Conservation (phyloP, 2,329 filamentous ascomycete genomes). For the Fusarium compactum region DNA sequence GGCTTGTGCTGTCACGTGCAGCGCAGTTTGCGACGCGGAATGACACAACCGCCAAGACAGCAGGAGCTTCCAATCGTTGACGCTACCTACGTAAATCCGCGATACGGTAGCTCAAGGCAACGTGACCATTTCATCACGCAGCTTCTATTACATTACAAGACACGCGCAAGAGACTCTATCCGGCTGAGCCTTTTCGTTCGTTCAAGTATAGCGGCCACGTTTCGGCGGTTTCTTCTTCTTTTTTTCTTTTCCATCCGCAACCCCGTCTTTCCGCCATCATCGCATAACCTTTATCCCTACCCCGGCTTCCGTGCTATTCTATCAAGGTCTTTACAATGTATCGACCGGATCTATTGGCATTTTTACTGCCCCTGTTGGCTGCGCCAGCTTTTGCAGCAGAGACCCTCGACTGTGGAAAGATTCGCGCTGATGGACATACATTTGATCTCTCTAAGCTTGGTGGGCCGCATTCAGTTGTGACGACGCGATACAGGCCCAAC, state of each 20-base stretch:
- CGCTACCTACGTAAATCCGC: conserved; percentile 34
- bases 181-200: conserved; percentile 2
- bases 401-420: conserved; percentile 71
- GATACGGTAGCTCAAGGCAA: conserved; percentile 45
- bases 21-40: conserved; percentile 40
- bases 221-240: conserved; percentile 6
- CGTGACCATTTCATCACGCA: conserved; percentile 48
- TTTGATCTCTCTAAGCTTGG: conserved; percentile 74
- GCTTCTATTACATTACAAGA: conserved; percentile 8
- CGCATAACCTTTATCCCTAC: conserved; percentile 4
- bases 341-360: conserved; percentile 53
- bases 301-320: conserved; percentile 17
- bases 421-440: conserved; percentile 67
- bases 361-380: conserved; percentile 55
- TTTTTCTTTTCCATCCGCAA: conserved; percentile 13
- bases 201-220: background rate
- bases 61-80: conserved; percentile 44
- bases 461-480: conserved; percentile 77
- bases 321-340: conserved; percentile 52
- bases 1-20: conserved; percentile 49
- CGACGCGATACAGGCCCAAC: conserved; percentile 64
- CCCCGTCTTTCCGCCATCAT: conserved; percentile 6
- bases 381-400: conserved; percentile 56
- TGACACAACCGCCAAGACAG: conserved; percentile 49
- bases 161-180: conserved; percentile 19